These are phyloP conservation scores for Xylariaceae sp. DNA, from an alignment of 2,329 filamentous ascomycete genomes.

Conservation along the genomic window DNA sequence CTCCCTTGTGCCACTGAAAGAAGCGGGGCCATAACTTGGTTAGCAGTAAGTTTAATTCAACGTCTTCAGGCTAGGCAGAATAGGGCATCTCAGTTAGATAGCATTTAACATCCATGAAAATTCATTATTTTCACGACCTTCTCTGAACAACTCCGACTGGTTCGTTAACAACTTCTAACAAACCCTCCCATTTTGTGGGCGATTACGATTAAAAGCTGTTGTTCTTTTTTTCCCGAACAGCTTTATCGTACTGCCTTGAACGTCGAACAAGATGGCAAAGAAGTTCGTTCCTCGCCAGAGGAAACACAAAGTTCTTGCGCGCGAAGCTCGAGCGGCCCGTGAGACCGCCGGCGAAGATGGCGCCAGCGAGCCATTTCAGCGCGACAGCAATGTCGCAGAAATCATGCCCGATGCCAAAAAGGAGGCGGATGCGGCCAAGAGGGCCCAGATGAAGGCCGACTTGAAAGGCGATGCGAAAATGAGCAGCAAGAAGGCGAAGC, in stretches of 20 bases:
- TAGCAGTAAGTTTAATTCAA: no score
- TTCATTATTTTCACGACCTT: no score
- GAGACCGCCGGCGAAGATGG: conserved; percentile 39
- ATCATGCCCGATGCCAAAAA: conserved; percentile 44
- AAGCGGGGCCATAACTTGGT: no score
- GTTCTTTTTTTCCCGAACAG: conserved; percentile 4
- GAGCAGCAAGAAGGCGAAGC: conserved; percentile 61
- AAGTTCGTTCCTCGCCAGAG: conserved; percentile 59
- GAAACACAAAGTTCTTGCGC: conserved; percentile 64
- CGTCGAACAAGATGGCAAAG: conserved; percentile 40
- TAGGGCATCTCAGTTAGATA: no score
- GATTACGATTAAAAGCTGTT: not conserved
- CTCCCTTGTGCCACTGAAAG: no score
- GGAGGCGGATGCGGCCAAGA: conserved; percentile 47
- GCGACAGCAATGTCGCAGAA: conserved; percentile 52
- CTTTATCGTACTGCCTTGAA: conserved; percentile 15
- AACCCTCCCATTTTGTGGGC: not conserved
- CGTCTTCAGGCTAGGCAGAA: no score
- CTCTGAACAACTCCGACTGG: no score
- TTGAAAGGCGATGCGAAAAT: conserved; percentile 50
- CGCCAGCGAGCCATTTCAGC: conserved; percentile 29
- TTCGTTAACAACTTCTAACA: not conserved
- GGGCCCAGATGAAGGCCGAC: conserved; percentile 50
- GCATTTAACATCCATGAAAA: no score
- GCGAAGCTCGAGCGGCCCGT: conserved; percentile 53